Base-by-base conservation (phyloP, 2,329 filamentous ascomycete species). In the Venturiaceae sp. region DNA sequence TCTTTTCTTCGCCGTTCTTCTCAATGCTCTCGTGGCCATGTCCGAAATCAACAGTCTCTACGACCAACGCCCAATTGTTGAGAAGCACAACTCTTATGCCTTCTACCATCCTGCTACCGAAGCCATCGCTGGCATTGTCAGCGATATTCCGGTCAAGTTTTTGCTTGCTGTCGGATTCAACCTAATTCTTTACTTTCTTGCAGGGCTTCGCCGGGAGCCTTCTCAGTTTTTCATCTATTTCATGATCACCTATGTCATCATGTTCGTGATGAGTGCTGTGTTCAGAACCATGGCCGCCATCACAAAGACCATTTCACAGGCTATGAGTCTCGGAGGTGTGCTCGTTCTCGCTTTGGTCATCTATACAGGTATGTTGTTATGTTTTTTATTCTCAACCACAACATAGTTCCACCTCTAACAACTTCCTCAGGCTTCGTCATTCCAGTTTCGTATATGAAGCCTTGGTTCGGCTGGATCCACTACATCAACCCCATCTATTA, bases 11-110 rank as follows among this genome's bases (percentile, higher is more conserved):
- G 77, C 87, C 23, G 80, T 95, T 1, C 74, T 95, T 4, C 92
- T 92, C 78, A 92, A 92, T 69, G 87, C 87, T 19, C 92, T 95
- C 71, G 85, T 90, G 67, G 87, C 90, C 28, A 92, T 94, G 67
- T 83, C 86, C 0, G 90, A 95, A 69, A 73, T 95, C 0, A 86
- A 80, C 0, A 79, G 80, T 14, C 87, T 86, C 1, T 92, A 94
- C 87, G 74, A 85, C 13, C 88, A 86, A 1, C 80, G 90, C 8
- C 80, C 85, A 0, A 87, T 95, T 36, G 81, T 95, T 61, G 89
- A 91, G 69, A 94, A 94, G 69, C 90, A 95, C 71, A 69, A 70
- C 21, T 71, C 68, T 1, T 78, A 75, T 61, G 72, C 73, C 6
- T 66, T 71, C 56, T 72, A 72, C 46, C 69, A 69, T 47, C 69